Conservation (phyloP, 306 rosid species). For the Herpetospermum pedunculosum region DNA sequence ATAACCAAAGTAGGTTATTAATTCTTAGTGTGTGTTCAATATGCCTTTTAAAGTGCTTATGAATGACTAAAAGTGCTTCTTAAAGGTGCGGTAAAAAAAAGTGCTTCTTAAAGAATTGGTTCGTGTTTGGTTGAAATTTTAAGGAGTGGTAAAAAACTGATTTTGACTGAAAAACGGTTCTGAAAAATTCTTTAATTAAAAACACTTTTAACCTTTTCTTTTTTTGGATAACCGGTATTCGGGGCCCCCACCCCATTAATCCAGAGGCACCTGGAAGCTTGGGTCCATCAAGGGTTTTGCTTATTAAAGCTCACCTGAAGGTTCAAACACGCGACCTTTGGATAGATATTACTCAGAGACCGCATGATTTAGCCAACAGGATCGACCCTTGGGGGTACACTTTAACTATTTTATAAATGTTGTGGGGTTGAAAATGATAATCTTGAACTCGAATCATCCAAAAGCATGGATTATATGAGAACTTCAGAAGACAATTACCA, state of each 20-base stretch:
- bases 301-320: not conserved
- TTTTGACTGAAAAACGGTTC: not conserved
- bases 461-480: not conserved
- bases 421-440: not conserved
- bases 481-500: not conserved
- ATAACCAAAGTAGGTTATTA: not conserved
- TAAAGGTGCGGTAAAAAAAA: no score
- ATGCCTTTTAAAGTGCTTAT: no score
- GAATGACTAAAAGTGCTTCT: no score
- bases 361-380: not conserved
- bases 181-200: no score
- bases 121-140: not conserved
- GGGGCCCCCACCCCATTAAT: not conserved
- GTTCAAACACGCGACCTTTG: not conserved
- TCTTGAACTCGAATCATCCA: constrained; percentile 4
- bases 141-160: not conserved
- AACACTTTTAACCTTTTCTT: no score
- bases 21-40: not conserved
- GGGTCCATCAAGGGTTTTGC: not conserved
- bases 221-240: no score
- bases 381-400: not conserved
- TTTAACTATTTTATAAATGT: not conserved
- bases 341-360: not conserved
- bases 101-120: no score
- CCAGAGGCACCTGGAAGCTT: not conserved